Conservation (phyloP, 495 filamentous ascomycete genomes). For the Paragyromitra xinjiangensis region DNA sequence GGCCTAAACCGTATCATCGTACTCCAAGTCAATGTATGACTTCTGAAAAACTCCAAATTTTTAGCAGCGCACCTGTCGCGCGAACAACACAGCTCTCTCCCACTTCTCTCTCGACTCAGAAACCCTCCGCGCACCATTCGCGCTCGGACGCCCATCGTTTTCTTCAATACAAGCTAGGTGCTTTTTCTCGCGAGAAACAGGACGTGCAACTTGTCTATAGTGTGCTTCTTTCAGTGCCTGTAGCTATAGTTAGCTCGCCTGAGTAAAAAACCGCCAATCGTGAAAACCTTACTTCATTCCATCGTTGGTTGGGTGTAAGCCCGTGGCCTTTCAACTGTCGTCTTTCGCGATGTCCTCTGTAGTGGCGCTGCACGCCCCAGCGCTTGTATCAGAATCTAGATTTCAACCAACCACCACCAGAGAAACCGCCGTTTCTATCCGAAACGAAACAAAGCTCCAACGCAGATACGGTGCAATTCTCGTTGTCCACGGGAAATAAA, state of each 20-base stretch:
- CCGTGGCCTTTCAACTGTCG: conserved; percentile 51
- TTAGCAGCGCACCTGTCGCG: conserved; percentile 69
- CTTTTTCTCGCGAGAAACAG: conserved; percentile 58
- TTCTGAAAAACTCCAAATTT: conserved; percentile 57
- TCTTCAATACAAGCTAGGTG: conserved; percentile 3
- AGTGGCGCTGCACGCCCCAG: conserved; percentile 46
- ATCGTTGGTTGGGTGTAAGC: conserved; percentile 51
- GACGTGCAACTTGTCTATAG: conserved; percentile 66
- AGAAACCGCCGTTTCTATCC: not conserved
- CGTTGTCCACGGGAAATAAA: not conserved
- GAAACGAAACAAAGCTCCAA: not conserved
- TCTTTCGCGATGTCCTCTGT: conserved; percentile 55
- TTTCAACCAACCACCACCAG: conserved; percentile 1
- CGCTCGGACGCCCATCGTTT: conserved; percentile 11
- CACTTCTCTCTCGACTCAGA: conserved; percentile 72
- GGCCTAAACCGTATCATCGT: conserved; percentile 54
- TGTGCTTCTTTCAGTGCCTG: conserved; percentile 71
- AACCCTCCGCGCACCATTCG: conserved; percentile 17
- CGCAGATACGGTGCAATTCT: conserved; percentile 10
- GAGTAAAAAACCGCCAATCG: not conserved
- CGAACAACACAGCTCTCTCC: conserved; percentile 75
- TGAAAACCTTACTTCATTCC: conserved; percentile 44
- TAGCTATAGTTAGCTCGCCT: conserved; percentile 24
- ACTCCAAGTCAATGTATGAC: conserved; percentile 57
- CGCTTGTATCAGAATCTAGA: conserved; percentile 27